Evolutionary conservation across 495 filamentous ascomycete species (phyloP), one percentile per base, ranked within the genome.

Genomic region (Delitschia confertaspora): DNA sequence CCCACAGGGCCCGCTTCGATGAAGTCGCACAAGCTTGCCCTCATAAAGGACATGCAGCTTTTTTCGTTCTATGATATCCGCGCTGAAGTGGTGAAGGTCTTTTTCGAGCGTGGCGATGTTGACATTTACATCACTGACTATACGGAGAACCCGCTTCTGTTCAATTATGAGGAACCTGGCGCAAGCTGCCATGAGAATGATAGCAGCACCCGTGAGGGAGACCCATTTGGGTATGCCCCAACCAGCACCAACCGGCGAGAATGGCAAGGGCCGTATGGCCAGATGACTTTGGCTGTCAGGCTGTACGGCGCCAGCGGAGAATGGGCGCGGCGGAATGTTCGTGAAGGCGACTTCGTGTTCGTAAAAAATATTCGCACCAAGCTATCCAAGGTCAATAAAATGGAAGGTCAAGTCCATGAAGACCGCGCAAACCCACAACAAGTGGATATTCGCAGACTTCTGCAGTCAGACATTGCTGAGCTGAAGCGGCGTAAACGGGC

Each of bases 81-180:
- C 13, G 86, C 77, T n/a, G 72, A 88, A 57, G 77, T 95, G 3
- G 69, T 86, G 32, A 84, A 76, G 49, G 33, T 70, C 25, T n/a
- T 13, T 6, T 1, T 17, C 33, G 7, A 47, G 64, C 24, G 64
- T 61, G 61, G 59, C 20, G 67, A 68, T 13, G 72, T 72, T 14
- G 75, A 80, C 1, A 31, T 98, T 0, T 87, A 88, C 60, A 58
- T 95, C 13, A 88, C 85, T 0, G 91, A 98, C 60, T 98, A 93
- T 61, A 93, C 88, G 6, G 58, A 70, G 18, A 82, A 93, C 46
- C 51, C 61, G 0, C 42, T 53, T 22, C 74, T 96, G 16, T 75
- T 69, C 32, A 62, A 78, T 23, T 76, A 79, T 36, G 51, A 57
- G 8, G 56, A 61, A 7, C 35, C 30, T 5, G 57, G 40, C 6